A percentile compares a stretch with the other conserved stretches of the same genome.
Conservation (phyloP, 495 filamentous ascomycete genomes). For the Alectoria sarmentosa region DNA sequence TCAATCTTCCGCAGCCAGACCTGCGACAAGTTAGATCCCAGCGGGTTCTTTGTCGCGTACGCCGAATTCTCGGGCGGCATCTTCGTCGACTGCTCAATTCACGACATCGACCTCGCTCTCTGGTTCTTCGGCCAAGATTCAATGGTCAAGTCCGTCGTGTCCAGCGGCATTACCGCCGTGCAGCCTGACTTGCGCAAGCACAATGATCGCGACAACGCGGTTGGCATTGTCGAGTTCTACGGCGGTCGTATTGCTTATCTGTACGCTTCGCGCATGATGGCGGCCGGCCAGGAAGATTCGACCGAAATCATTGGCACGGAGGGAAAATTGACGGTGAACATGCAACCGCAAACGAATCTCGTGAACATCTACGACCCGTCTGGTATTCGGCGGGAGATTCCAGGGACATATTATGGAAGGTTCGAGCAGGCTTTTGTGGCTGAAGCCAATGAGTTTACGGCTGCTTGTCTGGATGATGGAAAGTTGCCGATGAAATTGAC, state of each 20-base stretch:
- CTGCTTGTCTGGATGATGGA: constrained; percentile 43
- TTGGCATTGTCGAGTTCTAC: constrained; percentile 57
- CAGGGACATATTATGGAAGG: constrained; percentile 51
- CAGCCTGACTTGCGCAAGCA: constrained; percentile 52
- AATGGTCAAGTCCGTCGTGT: constrained; percentile 43
- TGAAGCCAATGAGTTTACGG: constrained; percentile 56
- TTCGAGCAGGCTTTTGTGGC: constrained; percentile 58
- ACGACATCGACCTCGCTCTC: constrained; percentile 51
- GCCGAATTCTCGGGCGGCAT: constrained; percentile 52
- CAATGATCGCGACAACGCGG: constrained; percentile 56
- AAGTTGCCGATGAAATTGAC: constrained; percentile 47
- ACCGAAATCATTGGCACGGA: constrained; percentile 59
- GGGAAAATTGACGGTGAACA: constrained; percentile 53
- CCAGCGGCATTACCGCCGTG: constrained; percentile 52
- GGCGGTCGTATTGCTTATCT: constrained; percentile 55
- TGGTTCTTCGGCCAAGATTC: constrained; percentile 47
- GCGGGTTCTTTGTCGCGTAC: constrained; percentile 51
- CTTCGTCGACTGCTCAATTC: constrained; percentile 53
- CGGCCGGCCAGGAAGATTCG: constrained; percentile 54
- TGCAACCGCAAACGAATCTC: constrained; percentile 44
- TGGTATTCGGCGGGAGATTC: constrained; percentile 50
- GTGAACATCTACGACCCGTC: constrained; percentile 44
- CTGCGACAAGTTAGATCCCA: constrained; percentile 50
- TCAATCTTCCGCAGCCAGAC: constrained; percentile 50
- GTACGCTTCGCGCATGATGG: constrained; percentile 56